phyloP scores from a whole-genome alignment of 768 basidiomycete species.

The Phlebiopsis gigantea region DNA sequence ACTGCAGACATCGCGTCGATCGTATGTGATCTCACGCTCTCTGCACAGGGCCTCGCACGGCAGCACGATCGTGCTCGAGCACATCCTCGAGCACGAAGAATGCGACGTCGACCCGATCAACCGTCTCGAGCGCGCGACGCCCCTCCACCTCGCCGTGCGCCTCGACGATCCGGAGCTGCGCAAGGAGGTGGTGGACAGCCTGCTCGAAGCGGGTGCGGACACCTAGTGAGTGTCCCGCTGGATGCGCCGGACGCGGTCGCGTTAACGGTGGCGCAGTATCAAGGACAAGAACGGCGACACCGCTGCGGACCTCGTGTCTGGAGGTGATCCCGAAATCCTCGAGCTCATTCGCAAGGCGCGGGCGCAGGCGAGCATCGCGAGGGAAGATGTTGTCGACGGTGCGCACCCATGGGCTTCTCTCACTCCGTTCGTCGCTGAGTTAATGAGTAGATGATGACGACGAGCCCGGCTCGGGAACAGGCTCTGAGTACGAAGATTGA shows the following conservation, averaged over 20 bases:
- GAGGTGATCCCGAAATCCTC: slow-evolving; percentile 45
- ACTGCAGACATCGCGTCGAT: background rate
- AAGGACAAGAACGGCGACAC: slow-evolving; percentile 65
- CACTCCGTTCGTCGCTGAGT: background rate
- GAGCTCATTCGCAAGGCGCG: slow-evolving; percentile 49
- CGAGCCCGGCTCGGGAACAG: slow-evolving; percentile 24
- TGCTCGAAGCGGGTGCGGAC: slow-evolving; percentile 80
- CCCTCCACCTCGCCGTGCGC: slow-evolving; percentile 68
- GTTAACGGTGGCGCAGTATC: slow-evolving; percentile 39
- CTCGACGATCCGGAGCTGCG: slow-evolving; percentile 52
- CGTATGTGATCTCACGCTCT: background rate
- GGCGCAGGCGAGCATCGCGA: slow-evolving; percentile 43
- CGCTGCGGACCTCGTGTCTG: slow-evolving; percentile 48
- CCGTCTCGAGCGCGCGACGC: slow-evolving; percentile 63
- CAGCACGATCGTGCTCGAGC: slow-evolving; percentile 60
- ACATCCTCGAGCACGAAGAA: slow-evolving; percentile 65
- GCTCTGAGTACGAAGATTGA: slow-evolving; percentile 25
- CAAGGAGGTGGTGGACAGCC: slow-evolving; percentile 47
- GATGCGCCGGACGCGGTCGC: background rate
- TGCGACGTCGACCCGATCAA: slow-evolving; percentile 84
- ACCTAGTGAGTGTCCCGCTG: slow-evolving; percentile 38
- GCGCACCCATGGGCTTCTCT: slow-evolving; percentile 7
- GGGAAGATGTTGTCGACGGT: slow-evolving; percentile 66
- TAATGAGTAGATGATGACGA: slow-evolving; percentile 22
- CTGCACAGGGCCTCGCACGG: slow-evolving; percentile 44